phyloP scores from a whole-genome alignment of 345 rosid species.

The Eucalyptus curtisii region DNA sequence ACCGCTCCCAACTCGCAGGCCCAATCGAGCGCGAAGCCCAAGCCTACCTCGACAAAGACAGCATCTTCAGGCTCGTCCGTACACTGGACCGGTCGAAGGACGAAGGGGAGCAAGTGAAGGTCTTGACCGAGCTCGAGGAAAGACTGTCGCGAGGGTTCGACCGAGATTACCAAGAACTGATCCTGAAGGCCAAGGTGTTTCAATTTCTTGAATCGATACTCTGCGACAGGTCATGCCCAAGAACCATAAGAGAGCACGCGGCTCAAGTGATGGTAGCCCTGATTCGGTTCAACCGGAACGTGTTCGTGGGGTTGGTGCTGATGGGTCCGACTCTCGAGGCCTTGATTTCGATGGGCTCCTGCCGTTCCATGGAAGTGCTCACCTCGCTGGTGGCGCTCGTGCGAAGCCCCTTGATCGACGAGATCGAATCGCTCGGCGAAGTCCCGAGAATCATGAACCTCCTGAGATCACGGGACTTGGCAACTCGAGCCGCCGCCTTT shows the following conservation, averaged over 20 bases:
- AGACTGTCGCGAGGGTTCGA: conserved; percentile 35
- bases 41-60: conserved; percentile 12
- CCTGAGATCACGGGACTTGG: conserved; percentile 6
- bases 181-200: conserved; percentile 31
- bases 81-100: conserved; percentile 12
- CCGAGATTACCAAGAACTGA: conserved; percentile 32
- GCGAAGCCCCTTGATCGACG: conserved; percentile 37
- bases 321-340: conserved; percentile 37
- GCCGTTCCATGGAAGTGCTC: conserved; percentile 19
- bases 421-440: conserved; percentile 25
- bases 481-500: conserved; percentile 3
- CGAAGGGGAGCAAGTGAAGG: conserved; percentile 10
- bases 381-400: conserved; percentile 20
- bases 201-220: conserved; percentile 20
- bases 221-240: conserved; percentile 11
- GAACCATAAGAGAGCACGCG: conserved; percentile 10
- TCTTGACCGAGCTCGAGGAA: conserved; percentile 20
- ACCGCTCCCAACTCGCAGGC: conserved; percentile 13
- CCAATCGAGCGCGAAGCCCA: conserved; percentile 21
- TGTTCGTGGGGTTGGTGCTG: conserved; percentile 47
- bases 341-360: conserved; percentile 23
- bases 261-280: conserved; percentile 19
- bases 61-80: conserved; percentile 10
- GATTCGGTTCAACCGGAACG: conserved; percentile 38
- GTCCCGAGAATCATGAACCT: conserved; percentile 23